Percentiles rank a stretch among this genome's conserved stretches.
Evolutionary conservation across 495 filamentous ascomycete species (phyloP).

Genomic region (Apiosordaria backusii): DNA sequence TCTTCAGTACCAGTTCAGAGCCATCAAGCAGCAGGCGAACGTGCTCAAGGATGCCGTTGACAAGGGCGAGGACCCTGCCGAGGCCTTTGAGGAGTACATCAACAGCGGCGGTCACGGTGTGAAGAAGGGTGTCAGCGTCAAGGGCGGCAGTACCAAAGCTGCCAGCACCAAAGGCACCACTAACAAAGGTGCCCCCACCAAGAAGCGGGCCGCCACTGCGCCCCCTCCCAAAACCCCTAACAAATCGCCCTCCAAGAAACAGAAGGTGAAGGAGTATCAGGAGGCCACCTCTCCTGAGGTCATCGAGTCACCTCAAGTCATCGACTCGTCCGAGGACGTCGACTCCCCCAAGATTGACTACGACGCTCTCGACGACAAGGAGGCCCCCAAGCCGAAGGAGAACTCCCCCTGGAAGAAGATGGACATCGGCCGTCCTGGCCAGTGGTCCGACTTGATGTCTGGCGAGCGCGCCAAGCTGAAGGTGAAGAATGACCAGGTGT

Average conservation of each 20-base stretch:
- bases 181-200: not conserved
- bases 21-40: conserved; percentile 40
- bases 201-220: not conserved
- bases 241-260: not conserved
- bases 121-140: not conserved
- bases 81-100: conserved; percentile 10
- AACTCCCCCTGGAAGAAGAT: not conserved
- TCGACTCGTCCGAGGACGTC: not conserved
- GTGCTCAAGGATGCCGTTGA: conserved; percentile 36
- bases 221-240: not conserved
- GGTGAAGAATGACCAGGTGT: not conserved
- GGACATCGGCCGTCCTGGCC: not conserved
- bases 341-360: conserved; percentile 27
- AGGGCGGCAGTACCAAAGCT: conserved; percentile 10
- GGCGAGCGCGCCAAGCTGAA: not conserved
- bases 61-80: conserved; percentile 27
- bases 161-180: conserved; percentile 14
- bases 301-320: not conserved
- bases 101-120: conserved; percentile 2
- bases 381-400: not conserved
- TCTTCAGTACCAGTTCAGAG: conserved; percentile 47
- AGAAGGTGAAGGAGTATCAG: not conserved
- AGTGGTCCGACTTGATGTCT: not conserved
- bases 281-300: not conserved
- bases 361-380: conserved; percentile 24